phyloP scores from a whole-genome alignment of 306 rosid species.

The Trichosanthes cucumerina region DNA sequence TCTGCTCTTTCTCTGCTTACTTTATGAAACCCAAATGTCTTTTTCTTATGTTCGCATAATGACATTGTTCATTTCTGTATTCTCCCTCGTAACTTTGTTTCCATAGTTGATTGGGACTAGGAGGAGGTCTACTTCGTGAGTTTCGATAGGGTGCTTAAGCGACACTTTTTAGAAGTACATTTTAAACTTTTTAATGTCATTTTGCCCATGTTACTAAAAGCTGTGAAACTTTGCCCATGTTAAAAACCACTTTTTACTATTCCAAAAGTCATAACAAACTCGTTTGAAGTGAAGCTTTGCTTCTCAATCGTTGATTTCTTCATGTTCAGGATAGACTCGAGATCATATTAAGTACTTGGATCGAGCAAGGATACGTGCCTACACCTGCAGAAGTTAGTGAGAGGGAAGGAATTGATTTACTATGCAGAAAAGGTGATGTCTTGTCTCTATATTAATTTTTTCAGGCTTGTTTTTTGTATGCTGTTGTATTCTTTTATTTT shows the following conservation, averaged over 20 bases:
- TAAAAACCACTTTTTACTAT: neutral
- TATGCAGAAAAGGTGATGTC: slow-evolving; percentile 47
- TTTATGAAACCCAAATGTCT: neutral
- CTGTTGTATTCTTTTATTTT: no score
- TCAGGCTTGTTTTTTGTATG: no score
- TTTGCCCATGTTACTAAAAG: neutral
- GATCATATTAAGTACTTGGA: slow-evolving; percentile 67
- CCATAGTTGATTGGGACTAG: neutral
- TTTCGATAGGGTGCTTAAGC: neutral
- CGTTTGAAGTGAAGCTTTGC: neutral
- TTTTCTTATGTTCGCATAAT: neutral
- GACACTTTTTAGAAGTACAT: neutral
- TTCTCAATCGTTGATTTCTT: neutral
- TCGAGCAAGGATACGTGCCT: slow-evolving; percentile 59
- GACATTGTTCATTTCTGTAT: no score
- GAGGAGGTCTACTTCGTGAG: no score
- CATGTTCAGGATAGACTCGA: slow-evolving; percentile 81
- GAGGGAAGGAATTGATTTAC: slow-evolving; percentile 60
- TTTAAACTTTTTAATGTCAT: no score
- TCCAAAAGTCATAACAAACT: neutral
- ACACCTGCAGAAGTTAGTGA: slow-evolving; percentile 80
- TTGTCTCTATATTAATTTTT: slow-evolving; percentile 5
- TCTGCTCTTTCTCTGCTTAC: neutral
- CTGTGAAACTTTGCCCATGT: no score
- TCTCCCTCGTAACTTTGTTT: neutral